Evolutionary conservation across 495 filamentous ascomycete genomes (phyloP), one percentile per base, ranked within the genome.

Genomic region (Cairneyella variabilis): DNA sequence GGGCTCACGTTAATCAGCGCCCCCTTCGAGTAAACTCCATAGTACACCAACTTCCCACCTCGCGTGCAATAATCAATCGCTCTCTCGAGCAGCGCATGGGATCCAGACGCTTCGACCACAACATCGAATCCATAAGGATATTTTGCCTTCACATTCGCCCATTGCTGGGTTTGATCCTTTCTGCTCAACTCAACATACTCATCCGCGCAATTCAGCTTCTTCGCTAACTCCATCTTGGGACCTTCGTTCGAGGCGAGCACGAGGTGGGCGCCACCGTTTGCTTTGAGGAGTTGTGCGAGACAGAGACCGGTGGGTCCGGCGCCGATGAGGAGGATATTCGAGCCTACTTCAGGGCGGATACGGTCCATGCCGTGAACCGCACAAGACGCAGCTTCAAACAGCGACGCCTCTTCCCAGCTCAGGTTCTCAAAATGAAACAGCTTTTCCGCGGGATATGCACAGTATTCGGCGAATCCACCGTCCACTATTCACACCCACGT

Each of bases 401-500:
- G 23, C 17, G 48, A 40, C 7, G 48, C 48, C 42, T 51, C 48
- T 28, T 51, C 48, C 48, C 48, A 51, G 3, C 36, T 25, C 4
- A 38, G 23, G 20, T 51, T 51, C n/a, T 51, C 48, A 21, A 51
- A 51, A 42, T 51, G 48, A 32, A 51, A 51, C 14, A 51, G 23
- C 18, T 51, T 51, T 27, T 51, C 48, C 10, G 48, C 48, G 5
- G 48, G 48, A 42, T 51, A 51, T 42, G 48, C 48, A 23, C 48
- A 51, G 23, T 51, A 51, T 27, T 51, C 48, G 18, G 48, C 48
- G 25, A 51, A 51, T 11, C 48, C 48, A 3, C 48, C 48, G 42
- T 51, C 36, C 16, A 51, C 66, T 68, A 42, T 26, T 39, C 1
- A 57, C 22, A 17, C n/a, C n/a, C n/a, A n/a, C n/a, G n/a, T n/a